Percentiles rank a stretch among this genome's conserved stretches.
Conservation (phyloP, 306 rosid genomes). For the Astragalus membranaceus region DNA sequence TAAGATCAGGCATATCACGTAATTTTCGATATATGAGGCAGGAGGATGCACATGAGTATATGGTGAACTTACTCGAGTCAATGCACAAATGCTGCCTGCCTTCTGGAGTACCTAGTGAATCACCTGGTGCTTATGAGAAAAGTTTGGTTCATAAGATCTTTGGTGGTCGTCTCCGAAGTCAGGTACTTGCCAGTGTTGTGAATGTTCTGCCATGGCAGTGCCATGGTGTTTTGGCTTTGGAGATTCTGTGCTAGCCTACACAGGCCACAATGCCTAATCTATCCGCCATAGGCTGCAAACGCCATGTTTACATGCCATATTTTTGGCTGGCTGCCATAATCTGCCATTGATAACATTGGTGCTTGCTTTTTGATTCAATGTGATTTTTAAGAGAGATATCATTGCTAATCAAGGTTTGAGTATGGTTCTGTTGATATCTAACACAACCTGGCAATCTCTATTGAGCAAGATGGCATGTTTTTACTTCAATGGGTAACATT, state of each 20-base stretch:
- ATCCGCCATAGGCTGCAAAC: too few relatives aligned
- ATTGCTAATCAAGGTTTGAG: neutral
- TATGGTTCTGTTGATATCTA: neutral
- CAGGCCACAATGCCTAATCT: too few relatives aligned
- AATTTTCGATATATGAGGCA: conserved; percentile 82
- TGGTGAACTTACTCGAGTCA: conserved; percentile 96
- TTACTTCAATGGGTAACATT: neutral
- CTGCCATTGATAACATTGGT: too few relatives aligned
- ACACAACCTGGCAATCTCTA: neutral
- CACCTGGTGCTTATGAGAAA: conserved; percentile 89
- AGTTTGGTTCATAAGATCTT: conserved; percentile 96
- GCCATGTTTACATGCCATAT: too few relatives aligned
- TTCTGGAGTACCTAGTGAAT: conserved; percentile 89
- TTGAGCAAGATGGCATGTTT: neutral
- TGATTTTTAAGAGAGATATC: neutral
- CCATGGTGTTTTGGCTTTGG: too few relatives aligned
- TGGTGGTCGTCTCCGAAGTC: conserved; percentile 92
- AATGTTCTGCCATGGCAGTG: too few relatives aligned
- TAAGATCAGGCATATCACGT: conserved; percentile 73
- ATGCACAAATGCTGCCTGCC: conserved; percentile 98
- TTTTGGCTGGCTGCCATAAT: too few relatives aligned
- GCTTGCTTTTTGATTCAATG: neutral
- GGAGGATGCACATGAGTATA: conserved; percentile 98
- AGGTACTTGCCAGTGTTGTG: conserved; percentile 35
- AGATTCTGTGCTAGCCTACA: too few relatives aligned